Percentiles rank a stretch among this genome's conserved stretches.
Conservation (phyloP, 78 protist species). For the Dictyostelium intermedium region DNA sequence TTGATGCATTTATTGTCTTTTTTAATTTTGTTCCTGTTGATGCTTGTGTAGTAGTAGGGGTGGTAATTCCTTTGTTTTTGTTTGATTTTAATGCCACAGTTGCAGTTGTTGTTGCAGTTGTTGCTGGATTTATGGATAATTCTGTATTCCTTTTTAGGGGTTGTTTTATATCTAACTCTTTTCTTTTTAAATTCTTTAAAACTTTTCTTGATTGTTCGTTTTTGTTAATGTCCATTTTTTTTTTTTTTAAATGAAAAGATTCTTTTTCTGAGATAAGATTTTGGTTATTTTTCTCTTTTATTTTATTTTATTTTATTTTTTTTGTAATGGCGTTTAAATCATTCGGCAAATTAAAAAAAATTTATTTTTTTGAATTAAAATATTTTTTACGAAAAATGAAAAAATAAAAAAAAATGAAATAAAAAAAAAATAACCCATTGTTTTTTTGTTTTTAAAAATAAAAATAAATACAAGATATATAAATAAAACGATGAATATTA, state of each 20-base stretch:
- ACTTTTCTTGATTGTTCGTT: neutral
- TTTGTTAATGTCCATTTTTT: neutral
- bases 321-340: neutral
- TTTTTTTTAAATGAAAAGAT: no score
- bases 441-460: neutral
- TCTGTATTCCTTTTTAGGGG: neutral
- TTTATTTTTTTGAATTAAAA: neutral
- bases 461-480: neutral
- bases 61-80: neutral
- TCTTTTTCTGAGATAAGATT: neutral
- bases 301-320: no score
- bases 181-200: neutral
- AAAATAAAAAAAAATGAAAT: neutral
- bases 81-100: neutral
- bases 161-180: neutral
- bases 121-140: neutral
- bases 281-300: no score
- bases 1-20: no score
- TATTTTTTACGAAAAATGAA: neutral
- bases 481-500: constrained; percentile 6
- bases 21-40: neutral
- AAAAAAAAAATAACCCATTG: neutral
- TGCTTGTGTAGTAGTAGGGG: neutral
- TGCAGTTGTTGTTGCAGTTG: neutral
- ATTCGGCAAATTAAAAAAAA: neutral